Evolutionary conservation across 2,329 filamentous ascomycete species (phyloP).

Genomic region (Penicillium sp.): DNA sequence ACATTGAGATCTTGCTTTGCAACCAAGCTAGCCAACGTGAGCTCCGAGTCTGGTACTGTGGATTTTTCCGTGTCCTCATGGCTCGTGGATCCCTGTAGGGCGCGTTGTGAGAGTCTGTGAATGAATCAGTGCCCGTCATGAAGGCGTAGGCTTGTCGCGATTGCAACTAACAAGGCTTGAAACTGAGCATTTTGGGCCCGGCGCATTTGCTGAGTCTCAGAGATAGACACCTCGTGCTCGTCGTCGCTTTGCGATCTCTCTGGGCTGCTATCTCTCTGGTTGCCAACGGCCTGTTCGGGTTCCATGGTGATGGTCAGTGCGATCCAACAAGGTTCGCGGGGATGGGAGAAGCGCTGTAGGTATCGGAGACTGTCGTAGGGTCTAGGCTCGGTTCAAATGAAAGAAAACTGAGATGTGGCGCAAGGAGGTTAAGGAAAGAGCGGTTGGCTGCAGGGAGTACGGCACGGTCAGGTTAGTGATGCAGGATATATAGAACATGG

Average conservation of each 20-base stretch:
- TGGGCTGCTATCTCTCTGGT: slow-evolving; percentile 10
- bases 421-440: too few species aligned
- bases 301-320: slow-evolving; percentile 3
- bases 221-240: slow-evolving; percentile 17
- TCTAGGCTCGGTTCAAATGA: too few species aligned
- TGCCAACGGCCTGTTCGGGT: not conserved
- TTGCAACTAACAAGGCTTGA: slow-evolving; percentile 42
- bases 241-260: slow-evolving; percentile 33
- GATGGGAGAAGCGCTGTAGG: too few species aligned
- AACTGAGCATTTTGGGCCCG: slow-evolving; percentile 53
- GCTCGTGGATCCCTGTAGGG: slow-evolving; percentile 32
- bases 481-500: too few species aligned
- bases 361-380: too few species aligned
- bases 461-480: too few species aligned
- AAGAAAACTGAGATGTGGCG: too few species aligned
- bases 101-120: slow-evolving; percentile 41
- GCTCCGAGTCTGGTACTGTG: slow-evolving; percentile 43
- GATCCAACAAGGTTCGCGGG: not conserved
- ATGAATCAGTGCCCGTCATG: slow-evolving; percentile 7
- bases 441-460: too few species aligned
- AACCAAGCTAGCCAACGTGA: slow-evolving; percentile 55
- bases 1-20: slow-evolving; percentile 50
- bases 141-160: rapidly evolving
- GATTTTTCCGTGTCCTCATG: slow-evolving; percentile 17
- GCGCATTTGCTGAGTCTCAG: slow-evolving; percentile 45